Percentiles rank a stretch among this genome's conserved stretches.
Conservation (phyloP, 352 stramenopile genomes). For the Phytophthora sojae region DNA sequence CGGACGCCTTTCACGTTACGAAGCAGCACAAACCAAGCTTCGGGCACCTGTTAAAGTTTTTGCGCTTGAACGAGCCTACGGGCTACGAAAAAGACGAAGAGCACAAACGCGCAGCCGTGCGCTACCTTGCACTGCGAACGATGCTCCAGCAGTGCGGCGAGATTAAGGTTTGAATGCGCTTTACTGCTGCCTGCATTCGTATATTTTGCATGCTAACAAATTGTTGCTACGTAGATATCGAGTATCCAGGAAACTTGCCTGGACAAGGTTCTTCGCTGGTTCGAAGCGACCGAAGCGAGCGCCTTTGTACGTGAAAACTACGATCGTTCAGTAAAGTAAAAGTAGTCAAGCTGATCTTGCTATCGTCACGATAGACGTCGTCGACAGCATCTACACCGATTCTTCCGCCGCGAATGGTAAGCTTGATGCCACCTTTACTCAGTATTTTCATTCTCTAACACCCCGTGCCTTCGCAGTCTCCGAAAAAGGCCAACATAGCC, state of each 20-base stretch:
- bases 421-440: not conserved
- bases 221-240: conserved; percentile 36
- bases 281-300: conserved; percentile 48
- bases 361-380: conserved; percentile 13
- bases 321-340: not conserved
- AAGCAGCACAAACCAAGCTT: conserved; percentile 53
- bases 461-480: conserved; percentile 41
- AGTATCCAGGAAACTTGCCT: conserved; percentile 58
- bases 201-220: not conserved
- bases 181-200: not conserved
- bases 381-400: conserved; percentile 49
- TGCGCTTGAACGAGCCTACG: conserved; percentile 65
- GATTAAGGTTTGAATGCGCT: conserved; percentile 49
- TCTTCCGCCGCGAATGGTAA: conserved; percentile 67
- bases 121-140: conserved; percentile 58
- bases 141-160: conserved; percentile 64
- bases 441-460: not conserved
- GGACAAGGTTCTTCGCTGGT: conserved; percentile 63
- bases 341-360: not conserved
- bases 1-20: conserved; percentile 45
- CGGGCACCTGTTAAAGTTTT: conserved; percentile 58
- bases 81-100: conserved; percentile 60
- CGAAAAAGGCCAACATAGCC: conserved; percentile 41
- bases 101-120: conserved; percentile 59
- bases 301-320: conserved; percentile 26